Base-by-base conservation (phyloP, 2,329 filamentous ascomycete genomes). In the Mollisia scopiformis region DNA sequence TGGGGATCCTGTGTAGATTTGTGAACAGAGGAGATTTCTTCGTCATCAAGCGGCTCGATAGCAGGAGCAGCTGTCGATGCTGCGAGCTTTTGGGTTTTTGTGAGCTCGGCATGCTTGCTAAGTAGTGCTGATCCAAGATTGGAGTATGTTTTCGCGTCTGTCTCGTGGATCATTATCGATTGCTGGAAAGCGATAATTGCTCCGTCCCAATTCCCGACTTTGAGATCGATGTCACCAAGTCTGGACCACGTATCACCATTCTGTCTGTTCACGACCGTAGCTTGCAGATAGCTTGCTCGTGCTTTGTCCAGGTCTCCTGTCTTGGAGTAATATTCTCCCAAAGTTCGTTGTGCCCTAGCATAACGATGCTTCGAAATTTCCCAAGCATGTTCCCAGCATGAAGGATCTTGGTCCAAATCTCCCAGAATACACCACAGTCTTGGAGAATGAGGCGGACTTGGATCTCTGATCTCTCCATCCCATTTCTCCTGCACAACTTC, bases 361-460 rank as follows among this genome's bases (percentile, higher is more conserved):
- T 92, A 99, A 14, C 93, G 86, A 52, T 87, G 76, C 1, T 88
- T 88, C 0, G 93, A 97, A 0, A 97, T 85, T 21, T 89, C 85
- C 95, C 95, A 99, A 0, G 94, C 93, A 14, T 89, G 89, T 65
- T 91, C 85, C 77, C 96, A 99, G 77, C 93, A 86, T 10, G 78
- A 74, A 0, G 89, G 82, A 10, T 95, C 84, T 23, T 87, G 81
- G 67, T 96, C 91, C 16, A 99, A 83, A 68, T 99, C 95, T 19
- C 94, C 95, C 1, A 99, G 80, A 59, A 99, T 97, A 73, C 94
- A 98, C 79, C 93, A 94, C 5, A 98, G 79, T 0, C 95, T 86
- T 0, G 95, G 90, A 1, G 94, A 92, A 72, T 98, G 92, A 1
- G 90, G 83, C 0, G 93, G 92, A 0, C 91, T 79, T 0, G 91